phyloP scores from a whole-genome alignment of 495 filamentous ascomycete species.

The Penicillium ochrochloron region DNA sequence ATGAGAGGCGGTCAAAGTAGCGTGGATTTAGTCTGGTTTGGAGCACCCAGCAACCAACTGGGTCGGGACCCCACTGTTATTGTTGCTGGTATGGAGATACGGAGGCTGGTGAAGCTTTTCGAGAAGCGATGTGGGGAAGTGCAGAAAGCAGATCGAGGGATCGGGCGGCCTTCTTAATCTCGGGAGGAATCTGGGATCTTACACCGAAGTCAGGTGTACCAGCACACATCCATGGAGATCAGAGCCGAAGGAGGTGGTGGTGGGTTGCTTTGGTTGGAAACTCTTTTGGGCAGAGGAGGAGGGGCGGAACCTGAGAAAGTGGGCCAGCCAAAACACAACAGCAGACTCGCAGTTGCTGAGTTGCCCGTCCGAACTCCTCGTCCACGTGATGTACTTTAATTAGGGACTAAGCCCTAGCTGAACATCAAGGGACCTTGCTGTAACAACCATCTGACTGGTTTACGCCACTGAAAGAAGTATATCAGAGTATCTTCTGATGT shows the following conservation, averaged over 20 bases:
- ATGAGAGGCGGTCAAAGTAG: conserved; percentile 35
- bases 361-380: conserved; percentile 18
- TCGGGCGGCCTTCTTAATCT: conserved; percentile 4
- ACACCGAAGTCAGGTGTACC: conserved; percentile 9
- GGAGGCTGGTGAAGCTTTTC: conserved; percentile 27
- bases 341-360: too few relatives aligned
- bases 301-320: conserved; percentile 29
- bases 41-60: conserved; percentile 33
- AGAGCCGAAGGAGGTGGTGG: conserved; percentile 12
- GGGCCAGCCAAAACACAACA: conserved; percentile 32
- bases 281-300: conserved; percentile 23
- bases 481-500: not conserved
- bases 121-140: not conserved
- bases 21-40: conserved; percentile 26
- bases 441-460: not conserved
- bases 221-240: conserved; percentile 12
- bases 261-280: not conserved
- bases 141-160: not conserved
- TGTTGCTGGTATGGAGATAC: conserved; percentile 30
- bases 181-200: conserved; percentile 3
- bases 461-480: not conserved
- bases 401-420: conserved; percentile 3
- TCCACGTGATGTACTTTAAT: conserved; percentile 34
- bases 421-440: not conserved
- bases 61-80: conserved; percentile 33